Base-by-base conservation (phyloP, 352 stramenopile genomes). In the Phytophthora sp. region DNA sequence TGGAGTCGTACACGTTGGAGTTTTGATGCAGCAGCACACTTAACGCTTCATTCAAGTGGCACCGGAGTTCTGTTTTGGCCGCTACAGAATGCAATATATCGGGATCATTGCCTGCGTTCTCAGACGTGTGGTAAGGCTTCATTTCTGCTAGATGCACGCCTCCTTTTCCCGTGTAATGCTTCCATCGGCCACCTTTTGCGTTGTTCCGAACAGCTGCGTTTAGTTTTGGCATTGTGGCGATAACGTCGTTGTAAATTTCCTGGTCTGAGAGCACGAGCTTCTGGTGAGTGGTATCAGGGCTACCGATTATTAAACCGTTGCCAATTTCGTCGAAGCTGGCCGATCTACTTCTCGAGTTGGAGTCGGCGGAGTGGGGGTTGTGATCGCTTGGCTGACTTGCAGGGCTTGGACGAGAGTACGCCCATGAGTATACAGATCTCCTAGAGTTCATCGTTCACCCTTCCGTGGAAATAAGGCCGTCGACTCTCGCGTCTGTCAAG, bases 41-140 rank as follows among this genome's bases (percentile, higher is more conserved):
- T 26, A 89, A 53, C 18, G 82, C 75, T 21, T 91, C 82, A 32
- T 91, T 88, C 44, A 91, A 41, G 54, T 88, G 79, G 53, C 75
- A 88, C 0, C 55, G 62, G 12, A 91, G 60, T 61, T 83, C 75
- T 1, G 68, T 78, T 44, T 83, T 86, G 45, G 77, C 77, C 28
- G 84, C 65, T 1, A 82, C 37, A 0, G 76, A 76, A 43, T 90
- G 70, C 13, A 82, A 54, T 37, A 90, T 59, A 31, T 81, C 72
- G 10, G 62, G 20, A 31, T 84, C 74, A 32, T 82, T 65, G 37
- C 67, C 54, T 1, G 15, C 11, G 13, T 87, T 62, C 18, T 74
- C 21, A n/a, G 49, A 60, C 28, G 58, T 42, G 41, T 69, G 62
- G 37, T 62, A 43, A 2, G 77, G 52, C 23, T 70, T 46, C 49